Base-by-base conservation (phyloP, 345 rosid species). In the Geranium rotundifolium region DNA sequence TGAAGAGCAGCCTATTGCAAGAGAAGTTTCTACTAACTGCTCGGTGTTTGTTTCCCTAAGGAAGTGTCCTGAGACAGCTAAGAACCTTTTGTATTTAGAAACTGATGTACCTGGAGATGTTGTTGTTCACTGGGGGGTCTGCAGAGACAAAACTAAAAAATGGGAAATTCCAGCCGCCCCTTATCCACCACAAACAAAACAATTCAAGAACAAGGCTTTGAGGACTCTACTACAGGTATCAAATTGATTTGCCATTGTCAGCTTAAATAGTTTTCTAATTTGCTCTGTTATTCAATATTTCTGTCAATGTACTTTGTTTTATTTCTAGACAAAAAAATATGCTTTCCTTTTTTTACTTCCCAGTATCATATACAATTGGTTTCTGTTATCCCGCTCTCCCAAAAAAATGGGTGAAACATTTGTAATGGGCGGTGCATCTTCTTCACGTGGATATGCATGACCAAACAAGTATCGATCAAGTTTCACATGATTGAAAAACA, bases 61-160 rank as follows among this genome's bases (percentile, higher is more conserved):
- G 71, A 85, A 79, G 71, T 83, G 97, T 65, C 75, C 82, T 19
- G 77, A 84, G 74, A 83, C 85, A 57, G 79, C 76, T 50, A 89
- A 79, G 72, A 80, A 75, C 78, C 72, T 87, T 63, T 65, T 89
- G 41, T 72, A 66, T 61, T 66, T 92, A 65, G 97, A 87, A 66
- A 86, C 91, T 63, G 96, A 89, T 85, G 69, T 89, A 56, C 84
- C 85, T 30, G 97, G 85, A 81, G 85, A 86, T 76, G 95, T 87
- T 65, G 66, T 80, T 77, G 85, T 87, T 69, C 99, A 92, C 80
- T 92, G 99, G 99, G 99, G 99, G 68, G 90, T 87, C 74, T 89
- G 95, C 83, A 89, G 83, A 82, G 85, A 78, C 69, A 84, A 75
- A 62, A 62, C 74, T 41, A 85, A 75, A 81, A 77, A 69, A 29